A percentile compares a stretch with the other conserved stretches of the same genome.
These are phyloP conservation scores for Silene vulgaris DNA, from an alignment of 179 eudicot genomes.

Conservation along the genomic window DNA sequence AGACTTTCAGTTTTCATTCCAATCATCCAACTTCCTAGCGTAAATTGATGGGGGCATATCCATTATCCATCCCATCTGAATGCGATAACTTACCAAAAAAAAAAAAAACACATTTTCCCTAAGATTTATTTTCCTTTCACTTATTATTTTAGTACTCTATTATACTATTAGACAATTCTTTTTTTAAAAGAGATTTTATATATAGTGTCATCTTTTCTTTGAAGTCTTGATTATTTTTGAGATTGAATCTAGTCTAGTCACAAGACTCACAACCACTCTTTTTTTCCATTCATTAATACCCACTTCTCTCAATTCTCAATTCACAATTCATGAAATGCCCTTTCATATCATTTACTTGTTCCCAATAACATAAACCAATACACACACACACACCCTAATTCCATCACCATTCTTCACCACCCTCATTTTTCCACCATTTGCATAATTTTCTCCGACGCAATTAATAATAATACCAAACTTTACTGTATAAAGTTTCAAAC, in stretches of 20 bases:
- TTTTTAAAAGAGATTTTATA: no score
- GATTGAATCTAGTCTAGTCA: constrained; percentile 15
- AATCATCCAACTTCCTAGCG: no score
- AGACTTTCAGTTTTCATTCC: no score
- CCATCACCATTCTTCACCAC: neutral
- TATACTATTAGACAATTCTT: no score
- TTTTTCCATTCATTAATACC: neutral
- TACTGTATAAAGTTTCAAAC: neutral
- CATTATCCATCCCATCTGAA: no score
- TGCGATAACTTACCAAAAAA: no score
- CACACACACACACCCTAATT: neutral
- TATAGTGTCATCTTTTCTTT: neutral
- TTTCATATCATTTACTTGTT: neutral
- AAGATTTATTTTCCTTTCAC: no score
- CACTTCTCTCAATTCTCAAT: neutral
- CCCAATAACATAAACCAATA: neutral
- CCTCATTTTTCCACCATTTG: neutral
- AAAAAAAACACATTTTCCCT: no score
- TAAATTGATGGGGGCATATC: no score
- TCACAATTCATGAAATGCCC: neutral
- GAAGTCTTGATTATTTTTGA: neutral
- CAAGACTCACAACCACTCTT: constrained; percentile 18
- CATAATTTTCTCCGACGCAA: neutral
- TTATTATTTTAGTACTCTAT: no score
- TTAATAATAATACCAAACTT: neutral